phyloP scores from a whole-genome alignment of 805 yeast species.

The Wickerhamiella allomyrinae region DNA sequence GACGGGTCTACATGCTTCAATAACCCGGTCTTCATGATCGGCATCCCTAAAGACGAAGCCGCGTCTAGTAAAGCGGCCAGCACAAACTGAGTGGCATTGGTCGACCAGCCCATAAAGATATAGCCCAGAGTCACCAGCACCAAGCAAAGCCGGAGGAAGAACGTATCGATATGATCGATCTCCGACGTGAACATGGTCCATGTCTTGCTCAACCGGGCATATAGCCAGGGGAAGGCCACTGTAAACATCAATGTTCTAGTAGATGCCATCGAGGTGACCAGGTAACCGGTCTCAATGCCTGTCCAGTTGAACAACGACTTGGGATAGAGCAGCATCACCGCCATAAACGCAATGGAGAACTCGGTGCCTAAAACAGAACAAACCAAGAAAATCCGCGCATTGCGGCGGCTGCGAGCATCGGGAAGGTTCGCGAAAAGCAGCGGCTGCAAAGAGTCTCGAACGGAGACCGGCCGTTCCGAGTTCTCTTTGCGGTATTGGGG shows the following conservation, averaged over 20 bases:
- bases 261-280: slow-evolving; percentile 19
- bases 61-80: slow-evolving; percentile 19
- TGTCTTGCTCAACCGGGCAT: slow-evolving; percentile 10
- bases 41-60: slow-evolving; percentile 19
- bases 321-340: slow-evolving; percentile 18
- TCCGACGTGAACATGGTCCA: slow-evolving; percentile 13
- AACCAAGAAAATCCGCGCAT: slow-evolving; percentile 14
- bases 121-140: slow-evolving; percentile 17
- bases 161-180: slow-evolving; percentile 15
- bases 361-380: slow-evolving; percentile 14
- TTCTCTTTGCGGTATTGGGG: slow-evolving; percentile 12
- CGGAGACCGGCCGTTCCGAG: slow-evolving; percentile 3
- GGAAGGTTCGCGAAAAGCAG: slow-evolving; percentile 11
- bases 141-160: slow-evolving; percentile 17
- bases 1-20: slow-evolving; percentile 20
- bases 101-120: slow-evolving; percentile 15
- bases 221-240: slow-evolving; percentile 17
- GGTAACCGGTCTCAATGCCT: slow-evolving; percentile 22
- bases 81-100: slow-evolving; percentile 14
- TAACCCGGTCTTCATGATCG: slow-evolving; percentile 19
- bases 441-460: slow-evolving; percentile 5
- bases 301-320: slow-evolving; percentile 22
- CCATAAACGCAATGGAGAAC: slow-evolving; percentile 10
- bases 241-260: slow-evolving; percentile 20
- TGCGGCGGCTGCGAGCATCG: slow-evolving; percentile 12